These are phyloP conservation scores for Pythium brassicae DNA, from an alignment of 352 stramenopile species.

Conservation along the genomic window DNA sequence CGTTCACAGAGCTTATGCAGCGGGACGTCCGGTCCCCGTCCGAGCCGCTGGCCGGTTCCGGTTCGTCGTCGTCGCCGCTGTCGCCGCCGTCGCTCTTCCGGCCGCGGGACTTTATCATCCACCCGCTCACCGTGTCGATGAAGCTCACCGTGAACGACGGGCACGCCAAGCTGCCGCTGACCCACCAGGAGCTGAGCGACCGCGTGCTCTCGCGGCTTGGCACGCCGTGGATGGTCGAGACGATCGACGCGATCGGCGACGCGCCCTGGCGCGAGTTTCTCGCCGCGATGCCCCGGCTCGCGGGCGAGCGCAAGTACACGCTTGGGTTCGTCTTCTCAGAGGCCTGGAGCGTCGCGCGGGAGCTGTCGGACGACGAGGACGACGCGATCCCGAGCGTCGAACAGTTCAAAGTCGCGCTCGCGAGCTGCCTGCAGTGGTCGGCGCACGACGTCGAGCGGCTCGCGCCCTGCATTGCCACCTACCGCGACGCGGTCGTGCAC, in stretches of 20 bases:
- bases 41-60: slow-evolving; percentile 7
- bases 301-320: slow-evolving; percentile 71
- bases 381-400: slow-evolving; percentile 64
- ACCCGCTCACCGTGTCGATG: slow-evolving; percentile 73
- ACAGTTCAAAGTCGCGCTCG: slow-evolving; percentile 70
- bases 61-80: no score
- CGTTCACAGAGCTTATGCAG: slow-evolving; percentile 71
- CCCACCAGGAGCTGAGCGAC: slow-evolving; percentile 68
- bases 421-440: slow-evolving; percentile 77
- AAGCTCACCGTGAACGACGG: slow-evolving; percentile 82
- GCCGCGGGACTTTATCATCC: slow-evolving; percentile 57
- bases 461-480: slow-evolving; percentile 54
- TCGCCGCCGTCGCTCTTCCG: slow-evolving; percentile 33
- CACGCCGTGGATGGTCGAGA: slow-evolving; percentile 75
- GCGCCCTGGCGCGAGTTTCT: slow-evolving; percentile 69
- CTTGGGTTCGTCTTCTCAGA: slow-evolving; percentile 84
- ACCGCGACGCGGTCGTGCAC: slow-evolving; percentile 75
- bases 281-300: slow-evolving; percentile 62
- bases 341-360: slow-evolving; percentile 73
- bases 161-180: slow-evolving; percentile 69
- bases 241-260: slow-evolving; percentile 68
- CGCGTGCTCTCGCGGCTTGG: slow-evolving; percentile 69
- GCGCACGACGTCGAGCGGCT: slow-evolving; percentile 54
- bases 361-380: slow-evolving; percentile 74
- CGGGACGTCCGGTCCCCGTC: slow-evolving; percentile 40